phyloP scores from a whole-genome alignment of 2,329 filamentous ascomycete genomes.

The Achaetomium macrosporum region DNA sequence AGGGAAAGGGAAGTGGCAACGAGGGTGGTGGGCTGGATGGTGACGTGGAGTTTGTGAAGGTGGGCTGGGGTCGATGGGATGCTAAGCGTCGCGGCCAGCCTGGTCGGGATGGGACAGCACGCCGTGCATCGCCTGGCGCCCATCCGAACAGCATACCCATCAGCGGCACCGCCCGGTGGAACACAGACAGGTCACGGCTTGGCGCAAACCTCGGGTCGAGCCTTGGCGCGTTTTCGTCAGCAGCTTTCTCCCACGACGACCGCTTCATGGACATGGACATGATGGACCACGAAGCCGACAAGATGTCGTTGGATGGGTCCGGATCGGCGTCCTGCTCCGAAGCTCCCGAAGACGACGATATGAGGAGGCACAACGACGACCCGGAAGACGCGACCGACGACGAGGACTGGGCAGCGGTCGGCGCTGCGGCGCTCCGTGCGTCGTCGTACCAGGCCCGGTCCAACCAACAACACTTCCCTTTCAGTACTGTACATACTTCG shows the following conservation, averaged over 20 bases:
- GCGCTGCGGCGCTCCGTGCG: conserved; percentile 73
- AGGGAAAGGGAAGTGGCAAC: conserved; percentile 61
- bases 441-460: conserved; percentile 57
- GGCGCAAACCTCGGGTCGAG: conserved; percentile 52
- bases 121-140: conserved; percentile 39
- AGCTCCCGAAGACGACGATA: conserved; percentile 63
- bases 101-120: conserved; percentile 34
- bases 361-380: conserved; percentile 63
- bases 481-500: conserved; percentile 45
- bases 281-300: conserved; percentile 82
- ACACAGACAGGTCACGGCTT: conserved; percentile 43
- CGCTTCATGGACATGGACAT: conserved; percentile 58
- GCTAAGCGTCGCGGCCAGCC: conserved; percentile 67
- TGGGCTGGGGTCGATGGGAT: conserved; percentile 96
- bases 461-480: conserved; percentile 41
- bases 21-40: conserved; percentile 58
- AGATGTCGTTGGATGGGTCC: conserved; percentile 79
- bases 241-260: conserved; percentile 69
- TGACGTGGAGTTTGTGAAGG: conserved; percentile 85
- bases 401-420: conserved; percentile 90
- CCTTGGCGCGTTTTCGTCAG: conserved; percentile 62
- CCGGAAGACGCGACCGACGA: conserved; percentile 86
- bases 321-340: conserved; percentile 71
- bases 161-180: conserved; percentile 38
- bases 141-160: conserved; percentile 54